These are phyloP conservation scores for Wallacemonas rigidus DNA, from an alignment of 208 protist genomes.

Conservation along the genomic window DNA sequence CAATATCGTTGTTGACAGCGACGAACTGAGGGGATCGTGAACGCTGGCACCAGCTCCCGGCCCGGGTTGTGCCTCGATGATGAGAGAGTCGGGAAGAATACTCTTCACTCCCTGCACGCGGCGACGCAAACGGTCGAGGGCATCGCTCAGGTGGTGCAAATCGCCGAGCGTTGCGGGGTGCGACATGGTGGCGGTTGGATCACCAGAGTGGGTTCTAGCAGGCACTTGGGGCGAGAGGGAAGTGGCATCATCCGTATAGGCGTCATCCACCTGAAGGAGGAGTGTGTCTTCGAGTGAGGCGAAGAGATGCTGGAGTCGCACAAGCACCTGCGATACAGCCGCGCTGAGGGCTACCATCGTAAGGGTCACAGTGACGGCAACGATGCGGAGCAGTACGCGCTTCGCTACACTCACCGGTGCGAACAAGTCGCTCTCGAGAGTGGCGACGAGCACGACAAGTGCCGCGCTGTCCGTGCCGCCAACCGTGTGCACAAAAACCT, in stretches of 20 bases:
- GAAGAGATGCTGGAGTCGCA: conserved; percentile 19
- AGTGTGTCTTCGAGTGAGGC: conserved; percentile 19
- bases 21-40: background rate
- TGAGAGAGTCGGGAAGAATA: conserved; percentile 15
- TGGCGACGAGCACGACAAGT: conserved; percentile 27
- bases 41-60: background rate
- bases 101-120: conserved; percentile 14
- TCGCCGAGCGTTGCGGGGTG: background rate
- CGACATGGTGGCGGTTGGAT: no score
- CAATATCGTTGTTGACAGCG: background rate
- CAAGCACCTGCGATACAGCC: conserved; percentile 19
- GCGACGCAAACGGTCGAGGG: conserved; percentile 3
- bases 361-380: conserved; percentile 16
- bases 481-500: conserved; percentile 21
- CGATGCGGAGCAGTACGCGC: conserved; percentile 15
- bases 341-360: background rate
- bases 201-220: no score
- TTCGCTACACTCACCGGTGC: conserved; percentile 12
- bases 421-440: conserved; percentile 24
- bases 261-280: conserved; percentile 25
- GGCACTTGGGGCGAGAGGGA: no score
- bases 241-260: background rate
- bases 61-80: background rate
- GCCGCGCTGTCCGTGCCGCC: background rate
- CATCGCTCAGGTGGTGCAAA: background rate